These are phyloP conservation scores for Scheffersomyces lignicola DNA, from an alignment of 1,139 yeast species.

Conservation along the genomic window DNA sequence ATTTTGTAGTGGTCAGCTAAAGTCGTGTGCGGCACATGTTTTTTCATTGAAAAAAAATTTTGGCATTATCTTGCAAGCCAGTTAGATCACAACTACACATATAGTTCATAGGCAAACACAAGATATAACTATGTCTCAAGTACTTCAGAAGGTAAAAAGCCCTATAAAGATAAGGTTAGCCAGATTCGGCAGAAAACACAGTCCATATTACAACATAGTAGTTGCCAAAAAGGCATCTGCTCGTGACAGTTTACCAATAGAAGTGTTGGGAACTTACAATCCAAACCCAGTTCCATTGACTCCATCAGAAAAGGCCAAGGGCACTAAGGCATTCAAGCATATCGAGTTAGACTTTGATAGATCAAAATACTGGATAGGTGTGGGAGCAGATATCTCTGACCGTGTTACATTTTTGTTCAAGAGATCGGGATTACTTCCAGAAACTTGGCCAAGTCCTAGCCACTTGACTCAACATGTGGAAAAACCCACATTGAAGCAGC, in stretches of 20 bases:
- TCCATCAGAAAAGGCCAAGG: constrained; percentile 51
- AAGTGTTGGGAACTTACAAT: constrained; percentile 91
- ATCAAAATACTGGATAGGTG: constrained; percentile 97
- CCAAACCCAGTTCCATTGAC: constrained; percentile 77
- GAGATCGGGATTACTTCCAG: constrained; percentile 76
- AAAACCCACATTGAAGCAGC: constrained; percentile 28
- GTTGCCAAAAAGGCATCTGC: constrained; percentile 76
- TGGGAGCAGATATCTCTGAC: constrained; percentile 95
- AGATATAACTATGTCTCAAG: constrained; percentile 17
- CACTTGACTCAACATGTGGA: constrained; percentile 36
- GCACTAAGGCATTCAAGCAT: constrained; percentile 71
- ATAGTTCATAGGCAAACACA: no score
- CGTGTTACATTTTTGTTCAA: constrained; percentile 75
- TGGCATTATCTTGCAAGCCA: neutral
- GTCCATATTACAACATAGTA: constrained; percentile 89
- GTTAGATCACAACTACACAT: no score
- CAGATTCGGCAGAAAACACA: constrained; percentile 85
- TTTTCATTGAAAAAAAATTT: constrained; percentile 9
- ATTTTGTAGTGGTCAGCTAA: no score
- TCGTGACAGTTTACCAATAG: constrained; percentile 84
- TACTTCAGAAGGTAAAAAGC: constrained; percentile 9
- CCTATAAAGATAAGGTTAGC: constrained; percentile 71
- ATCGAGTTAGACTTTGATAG: constrained; percentile 82
- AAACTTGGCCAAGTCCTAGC: constrained; percentile 62
- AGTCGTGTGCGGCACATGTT: constrained; percentile 11